Evolutionary conservation across 179 eudicot genomes (phyloP).

Genomic region (Spinacia oleracea): DNA sequence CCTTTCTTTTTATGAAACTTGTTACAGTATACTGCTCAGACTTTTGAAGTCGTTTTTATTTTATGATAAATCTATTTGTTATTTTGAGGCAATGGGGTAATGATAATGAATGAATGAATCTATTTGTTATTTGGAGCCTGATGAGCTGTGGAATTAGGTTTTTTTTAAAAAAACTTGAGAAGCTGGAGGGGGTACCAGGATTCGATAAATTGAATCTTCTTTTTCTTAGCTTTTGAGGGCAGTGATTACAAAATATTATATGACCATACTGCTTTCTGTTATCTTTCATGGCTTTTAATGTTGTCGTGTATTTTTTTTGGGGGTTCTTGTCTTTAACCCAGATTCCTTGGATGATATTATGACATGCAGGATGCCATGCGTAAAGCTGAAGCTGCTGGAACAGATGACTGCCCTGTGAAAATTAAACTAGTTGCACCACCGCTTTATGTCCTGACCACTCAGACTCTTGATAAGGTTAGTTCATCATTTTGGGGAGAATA

Average conservation of each 20-base stretch:
- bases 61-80: background rate
- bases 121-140: background rate
- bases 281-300: background rate
- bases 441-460: conserved; percentile 72
- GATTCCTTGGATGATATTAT: conserved; percentile 1
- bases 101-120: too few relatives aligned
- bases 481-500: too few relatives aligned
- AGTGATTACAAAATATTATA: background rate
- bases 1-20: background rate
- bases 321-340: background rate
- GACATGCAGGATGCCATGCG: conserved; percentile 75
- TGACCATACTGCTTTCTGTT: background rate
- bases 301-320: background rate
- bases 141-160: background rate
- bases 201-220: background rate
- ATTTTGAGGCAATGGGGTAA: too few relatives aligned
- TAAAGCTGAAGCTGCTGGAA: conserved; percentile 81
- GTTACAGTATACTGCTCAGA: background rate
- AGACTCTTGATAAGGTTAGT: conserved; percentile 78
- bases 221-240: background rate
- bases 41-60: background rate
- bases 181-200: background rate
- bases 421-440: conserved; percentile 83
- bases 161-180: background rate
- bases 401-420: conserved; percentile 75